Conservation (phyloP, 2,329 filamentous ascomycete species). For the Cladosporium sphaerospermum region DNA sequence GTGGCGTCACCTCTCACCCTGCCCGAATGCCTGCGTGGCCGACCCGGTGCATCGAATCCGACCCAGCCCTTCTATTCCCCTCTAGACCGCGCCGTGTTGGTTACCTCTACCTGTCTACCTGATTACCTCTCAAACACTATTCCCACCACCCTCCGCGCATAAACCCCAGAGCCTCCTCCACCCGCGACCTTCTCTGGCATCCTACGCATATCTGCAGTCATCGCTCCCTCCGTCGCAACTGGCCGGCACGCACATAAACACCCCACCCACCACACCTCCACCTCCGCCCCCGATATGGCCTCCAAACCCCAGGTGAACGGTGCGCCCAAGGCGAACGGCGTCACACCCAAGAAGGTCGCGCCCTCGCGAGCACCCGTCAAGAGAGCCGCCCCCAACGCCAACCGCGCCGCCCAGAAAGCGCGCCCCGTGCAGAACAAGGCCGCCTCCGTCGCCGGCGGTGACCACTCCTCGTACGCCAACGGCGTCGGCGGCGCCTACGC, state of each 20-base stretch:
- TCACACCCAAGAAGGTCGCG: constrained; percentile 17
- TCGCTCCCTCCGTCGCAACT: not conserved
- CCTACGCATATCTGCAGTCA: not conserved
- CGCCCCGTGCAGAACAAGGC: constrained; percentile 28
- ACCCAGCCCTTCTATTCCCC: not conserved
- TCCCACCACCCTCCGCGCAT: not conserved
- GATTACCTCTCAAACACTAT: not conserved
- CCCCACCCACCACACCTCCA: not conserved
- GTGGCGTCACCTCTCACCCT: not conserved
- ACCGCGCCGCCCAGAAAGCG: constrained; percentile 17
- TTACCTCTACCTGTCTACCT: not conserved
- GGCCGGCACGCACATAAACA: not conserved
- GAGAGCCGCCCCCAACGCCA: constrained; percentile 10
- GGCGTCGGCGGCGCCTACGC: constrained; percentile 41
- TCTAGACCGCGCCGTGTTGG: not conserved
- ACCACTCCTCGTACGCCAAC: constrained; percentile 16
- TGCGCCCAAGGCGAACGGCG: constrained; percentile 21
- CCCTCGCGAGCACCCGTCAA: constrained; percentile 17
- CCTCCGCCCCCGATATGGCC: constrained; percentile 1
- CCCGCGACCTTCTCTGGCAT: not conserved
- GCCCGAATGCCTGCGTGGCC: too few relatives aligned
- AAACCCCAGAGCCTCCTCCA: not conserved
- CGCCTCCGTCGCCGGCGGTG: constrained; percentile 27
- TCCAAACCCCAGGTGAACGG: constrained; percentile 21
- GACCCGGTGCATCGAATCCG: not conserved